A percentile compares a stretch with the other conserved stretches of the same genome.
phyloP scores from a whole-genome alignment of 106 monocot genomes.

The Amphibolis antarctica region DNA sequence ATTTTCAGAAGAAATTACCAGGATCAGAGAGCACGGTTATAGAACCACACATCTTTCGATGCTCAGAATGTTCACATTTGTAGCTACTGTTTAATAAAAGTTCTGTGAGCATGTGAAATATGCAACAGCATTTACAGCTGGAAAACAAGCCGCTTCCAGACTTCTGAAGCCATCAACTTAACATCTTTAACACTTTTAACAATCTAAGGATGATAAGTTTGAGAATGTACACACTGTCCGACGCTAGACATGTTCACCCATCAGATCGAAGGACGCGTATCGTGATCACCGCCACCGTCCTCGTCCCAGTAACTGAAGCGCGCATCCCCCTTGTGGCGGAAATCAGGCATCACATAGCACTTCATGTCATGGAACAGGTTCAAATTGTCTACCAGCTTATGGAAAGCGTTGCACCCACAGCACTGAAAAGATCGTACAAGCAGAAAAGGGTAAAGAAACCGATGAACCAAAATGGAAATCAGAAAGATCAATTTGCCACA shows the following conservation, averaged over 20 bases:
- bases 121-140: neutral
- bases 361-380: conserved; percentile 98
- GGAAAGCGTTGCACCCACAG: conserved; percentile 96
- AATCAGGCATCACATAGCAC: conserved; percentile 82
- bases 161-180: neutral
- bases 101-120: neutral
- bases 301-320: conserved; percentile 37
- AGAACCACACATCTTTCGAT: too few species aligned
- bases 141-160: neutral
- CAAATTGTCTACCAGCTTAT: conserved; percentile 96
- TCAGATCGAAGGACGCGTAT: conserved; percentile 14
- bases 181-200: neutral
- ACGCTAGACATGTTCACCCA: neutral
- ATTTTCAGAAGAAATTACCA: too few species aligned
- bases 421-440: conserved; percentile 32
- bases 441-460: neutral
- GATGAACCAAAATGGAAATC: neutral
- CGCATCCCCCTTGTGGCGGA: conserved; percentile 59
- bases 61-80: neutral
- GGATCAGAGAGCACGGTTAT: too few species aligned
- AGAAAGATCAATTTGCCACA: conserved; percentile 1
- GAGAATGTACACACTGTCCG: neutral
- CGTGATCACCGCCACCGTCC: conserved; percentile 21
- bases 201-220: neutral
- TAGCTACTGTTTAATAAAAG: neutral